These are phyloP conservation scores for Hymenoscyphus albidus DNA, from an alignment of 2,329 filamentous ascomycete species.

Conservation along the genomic window DNA sequence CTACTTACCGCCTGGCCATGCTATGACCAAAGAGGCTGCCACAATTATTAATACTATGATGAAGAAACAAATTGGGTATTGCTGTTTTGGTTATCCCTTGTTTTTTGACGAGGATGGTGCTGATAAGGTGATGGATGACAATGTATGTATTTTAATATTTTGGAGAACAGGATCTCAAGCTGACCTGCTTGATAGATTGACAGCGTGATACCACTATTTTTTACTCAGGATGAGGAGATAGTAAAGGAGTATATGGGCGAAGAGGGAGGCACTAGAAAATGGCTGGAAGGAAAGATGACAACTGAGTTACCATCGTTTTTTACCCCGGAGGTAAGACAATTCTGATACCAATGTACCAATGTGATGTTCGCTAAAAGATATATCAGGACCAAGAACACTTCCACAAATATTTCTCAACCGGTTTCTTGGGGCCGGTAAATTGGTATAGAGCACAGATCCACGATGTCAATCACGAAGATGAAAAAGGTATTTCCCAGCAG, in stretches of 20 bases:
- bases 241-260: conserved; percentile 23
- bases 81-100: conserved; percentile 24
- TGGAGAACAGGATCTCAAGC: not conserved
- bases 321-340: conserved; percentile 12
- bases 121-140: conserved; percentile 17
- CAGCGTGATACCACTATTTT: conserved; percentile 18
- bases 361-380: not conserved
- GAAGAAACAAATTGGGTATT: conserved; percentile 17
- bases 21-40: conserved; percentile 14
- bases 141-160: conserved; percentile 14
- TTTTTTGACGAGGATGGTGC: conserved; percentile 25
- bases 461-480: conserved; percentile 18
- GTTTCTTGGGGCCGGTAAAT: conserved; percentile 19
- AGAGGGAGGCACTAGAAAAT: conserved; percentile 18
- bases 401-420: conserved; percentile 13
- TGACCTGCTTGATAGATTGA: conserved; percentile 14
- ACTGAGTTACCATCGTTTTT: conserved; percentile 13
- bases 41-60: conserved; percentile 16
- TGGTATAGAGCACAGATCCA: conserved; percentile 22
- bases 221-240: conserved; percentile 15
- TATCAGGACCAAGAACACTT: conserved; percentile 16
- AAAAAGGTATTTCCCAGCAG: conserved; percentile 8
- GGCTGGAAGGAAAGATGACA: conserved; percentile 16
- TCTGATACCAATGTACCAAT: not conserved
- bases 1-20: conserved; percentile 16